These are phyloP conservation scores for Omphalotus guepiniiformis DNA, from an alignment of 768 basidiomycete genomes.

Conservation along the genomic window DNA sequence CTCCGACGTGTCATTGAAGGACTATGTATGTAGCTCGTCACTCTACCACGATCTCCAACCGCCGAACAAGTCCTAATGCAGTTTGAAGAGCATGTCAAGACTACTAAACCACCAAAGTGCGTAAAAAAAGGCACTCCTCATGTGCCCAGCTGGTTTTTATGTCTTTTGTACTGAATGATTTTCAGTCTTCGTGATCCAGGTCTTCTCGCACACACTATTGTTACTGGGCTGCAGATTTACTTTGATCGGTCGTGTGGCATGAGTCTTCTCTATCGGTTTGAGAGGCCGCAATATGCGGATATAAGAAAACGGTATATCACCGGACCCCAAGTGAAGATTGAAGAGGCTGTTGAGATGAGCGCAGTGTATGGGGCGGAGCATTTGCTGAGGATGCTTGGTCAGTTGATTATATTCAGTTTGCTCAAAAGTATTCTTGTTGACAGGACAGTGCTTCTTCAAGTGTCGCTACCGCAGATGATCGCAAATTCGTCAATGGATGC, in stretches of 20 bases:
- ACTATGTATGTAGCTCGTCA: constrained; percentile 69
- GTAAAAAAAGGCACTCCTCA: constrained; percentile 15
- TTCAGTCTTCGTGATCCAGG: constrained; percentile 64
- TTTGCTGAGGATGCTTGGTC: constrained; percentile 86
- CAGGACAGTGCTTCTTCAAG: constrained; percentile 35
- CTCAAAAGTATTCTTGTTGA: constrained; percentile 8
- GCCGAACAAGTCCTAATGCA: constrained; percentile 74
- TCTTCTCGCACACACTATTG: constrained; percentile 71
- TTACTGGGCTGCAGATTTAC: constrained; percentile 83
- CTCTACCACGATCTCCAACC: constrained; percentile 74
- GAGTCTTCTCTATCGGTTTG: constrained; percentile 91
- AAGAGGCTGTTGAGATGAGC: constrained; percentile 77
- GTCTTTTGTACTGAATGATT: background rate
- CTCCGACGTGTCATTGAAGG: background rate
- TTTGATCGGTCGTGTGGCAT: constrained; percentile 90
- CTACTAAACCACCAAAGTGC: constrained; percentile 45
- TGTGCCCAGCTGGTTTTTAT: too few species aligned
- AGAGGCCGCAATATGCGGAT: constrained; percentile 88
- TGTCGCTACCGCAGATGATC: constrained; percentile 90
- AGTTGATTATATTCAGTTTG: constrained; percentile 20
- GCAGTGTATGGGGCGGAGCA: constrained; percentile 94
- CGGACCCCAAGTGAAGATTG: constrained; percentile 61
- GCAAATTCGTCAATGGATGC: constrained; percentile 86
- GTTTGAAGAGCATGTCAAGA: constrained; percentile 63
- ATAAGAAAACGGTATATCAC: constrained; percentile 71